Evolutionary conservation across 2,329 filamentous ascomycete genomes (phyloP).

Genomic region (Ceratocystis alfenasii): DNA sequence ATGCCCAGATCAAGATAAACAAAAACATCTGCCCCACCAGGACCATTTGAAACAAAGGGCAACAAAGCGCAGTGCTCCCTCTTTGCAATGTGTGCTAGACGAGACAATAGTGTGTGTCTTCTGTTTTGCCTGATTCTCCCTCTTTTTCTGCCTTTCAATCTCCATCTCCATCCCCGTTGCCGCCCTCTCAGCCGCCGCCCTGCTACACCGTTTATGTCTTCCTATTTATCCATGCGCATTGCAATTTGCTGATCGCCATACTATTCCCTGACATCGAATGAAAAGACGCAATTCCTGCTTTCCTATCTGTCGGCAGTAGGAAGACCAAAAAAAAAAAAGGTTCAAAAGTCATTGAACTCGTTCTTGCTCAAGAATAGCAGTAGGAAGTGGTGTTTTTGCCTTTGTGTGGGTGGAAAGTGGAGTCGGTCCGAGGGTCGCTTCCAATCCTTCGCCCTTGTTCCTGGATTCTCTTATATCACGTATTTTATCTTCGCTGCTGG

Average conservation of each 20-base stretch:
- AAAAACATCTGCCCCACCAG: neutral
- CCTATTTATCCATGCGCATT: neutral
- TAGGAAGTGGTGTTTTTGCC: too few relatives aligned
- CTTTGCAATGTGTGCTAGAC: neutral
- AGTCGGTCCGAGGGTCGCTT: conserved; percentile 11
- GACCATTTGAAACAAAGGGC: neutral
- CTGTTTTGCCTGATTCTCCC: neutral
- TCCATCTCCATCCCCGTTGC: neutral
- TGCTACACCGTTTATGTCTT: neutral
- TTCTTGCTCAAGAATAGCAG: too few relatives aligned
- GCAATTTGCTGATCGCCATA: neutral
- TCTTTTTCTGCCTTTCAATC: neutral
- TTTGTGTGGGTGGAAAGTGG: conserved; percentile 8
- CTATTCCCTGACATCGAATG: neutral
- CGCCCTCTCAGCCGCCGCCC: neutral
- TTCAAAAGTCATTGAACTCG: neutral
- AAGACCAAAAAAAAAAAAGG: neutral
- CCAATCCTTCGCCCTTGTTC: neutral
- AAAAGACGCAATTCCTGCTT: neutral
- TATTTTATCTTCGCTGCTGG: neutral
- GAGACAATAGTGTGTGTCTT: neutral
- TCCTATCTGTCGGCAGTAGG: neutral
- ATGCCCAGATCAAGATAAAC: neutral
- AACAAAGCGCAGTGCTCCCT: neutral
- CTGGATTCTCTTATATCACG: neutral